Percentiles rank a stretch among this genome's conserved stretches.
Conservation (phyloP, 345 rosid species). For the Leavenworthia alabamica region DNA sequence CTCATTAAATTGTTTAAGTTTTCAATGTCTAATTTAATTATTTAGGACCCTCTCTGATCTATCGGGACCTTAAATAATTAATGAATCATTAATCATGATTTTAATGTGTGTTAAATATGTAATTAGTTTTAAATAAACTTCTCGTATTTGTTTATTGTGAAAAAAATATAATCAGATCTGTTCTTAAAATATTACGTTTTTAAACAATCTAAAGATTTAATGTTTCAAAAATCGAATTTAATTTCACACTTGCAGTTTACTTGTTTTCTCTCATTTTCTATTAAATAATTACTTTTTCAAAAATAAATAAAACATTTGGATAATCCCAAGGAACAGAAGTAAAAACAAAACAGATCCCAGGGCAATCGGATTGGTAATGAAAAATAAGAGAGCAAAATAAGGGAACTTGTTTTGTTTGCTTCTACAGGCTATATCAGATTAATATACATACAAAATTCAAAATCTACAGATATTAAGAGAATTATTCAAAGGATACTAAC, state of each 20-base stretch:
- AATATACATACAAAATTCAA: no score
- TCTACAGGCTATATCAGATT: no score
- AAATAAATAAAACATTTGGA: neutral
- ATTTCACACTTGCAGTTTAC: neutral
- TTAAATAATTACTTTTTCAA: neutral
- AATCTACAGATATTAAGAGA: no score
- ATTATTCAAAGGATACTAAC: no score
- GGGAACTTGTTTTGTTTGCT: conserved; percentile 25
- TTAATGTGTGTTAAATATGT: conserved; percentile 27
- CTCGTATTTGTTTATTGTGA: neutral
- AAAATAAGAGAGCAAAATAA: conserved; percentile 15
- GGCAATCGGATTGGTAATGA: conserved; percentile 39
- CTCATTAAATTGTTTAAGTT: conserved; percentile 23
- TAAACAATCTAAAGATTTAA: neutral
- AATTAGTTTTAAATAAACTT: neutral
- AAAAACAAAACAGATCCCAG: conserved; percentile 33
- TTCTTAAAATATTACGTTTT: neutral
- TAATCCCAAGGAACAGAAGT: conserved; percentile 26
- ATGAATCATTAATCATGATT: conserved; percentile 25
- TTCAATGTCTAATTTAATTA: conserved; percentile 10
- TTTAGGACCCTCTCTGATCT: neutral
- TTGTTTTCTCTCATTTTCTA: neutral
- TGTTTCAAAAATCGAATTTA: neutral
- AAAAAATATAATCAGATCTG: neutral
- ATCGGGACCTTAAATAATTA: conserved; percentile 25